Evolutionary conservation across 176 grass and related monocot genomes (phyloP), one percentile per base, ranked within the genome.

Genomic region (Pharus latifolius): DNA sequence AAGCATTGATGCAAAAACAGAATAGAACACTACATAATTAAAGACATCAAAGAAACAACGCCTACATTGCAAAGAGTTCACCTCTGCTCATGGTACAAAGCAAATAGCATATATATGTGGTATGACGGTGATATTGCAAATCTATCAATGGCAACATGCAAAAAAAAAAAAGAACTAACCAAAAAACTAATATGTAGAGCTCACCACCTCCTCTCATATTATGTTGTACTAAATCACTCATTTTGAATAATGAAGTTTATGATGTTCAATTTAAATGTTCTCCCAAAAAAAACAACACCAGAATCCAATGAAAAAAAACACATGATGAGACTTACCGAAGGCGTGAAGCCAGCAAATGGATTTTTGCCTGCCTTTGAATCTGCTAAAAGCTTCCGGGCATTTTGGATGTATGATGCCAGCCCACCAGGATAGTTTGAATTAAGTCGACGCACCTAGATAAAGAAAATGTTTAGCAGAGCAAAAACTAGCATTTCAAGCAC

Each of bases 351-450:
- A 44, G 93, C 87, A 57, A 91, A 98, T 31, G 95, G 90, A 85
- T 91, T 98, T 83, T 88, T 92, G 51, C 90, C 81, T 47, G 75
- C 81, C 76, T 88, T 98, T 20, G 94, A 98, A 77, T 98, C 94
- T 31, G 87, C 86, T 73, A 98, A 71, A 34, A 98, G 83, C 65
- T 79, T 91, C 62, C 66, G 91, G 34, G 95, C 95, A 79, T 99
- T 99, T 72, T 91, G 75, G 69, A 94, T 88, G 49, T 99, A 94
- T 3, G 78, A 78, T 52, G 44, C 29, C 49, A 98, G 72, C 11
- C 95, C 95, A 69, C 90, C 90, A 67, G 87, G 95, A 76, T 93
- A 98, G 79, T 78, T 98, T 55, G 87, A 93, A 73, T 98, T 84
- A 67, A 98, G 95, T 17, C 63, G 59, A 32, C 0, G 8, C 31